Base-by-base conservation (phyloP, 2,329 filamentous ascomycete genomes). In the Xylaria sp. region DNA sequence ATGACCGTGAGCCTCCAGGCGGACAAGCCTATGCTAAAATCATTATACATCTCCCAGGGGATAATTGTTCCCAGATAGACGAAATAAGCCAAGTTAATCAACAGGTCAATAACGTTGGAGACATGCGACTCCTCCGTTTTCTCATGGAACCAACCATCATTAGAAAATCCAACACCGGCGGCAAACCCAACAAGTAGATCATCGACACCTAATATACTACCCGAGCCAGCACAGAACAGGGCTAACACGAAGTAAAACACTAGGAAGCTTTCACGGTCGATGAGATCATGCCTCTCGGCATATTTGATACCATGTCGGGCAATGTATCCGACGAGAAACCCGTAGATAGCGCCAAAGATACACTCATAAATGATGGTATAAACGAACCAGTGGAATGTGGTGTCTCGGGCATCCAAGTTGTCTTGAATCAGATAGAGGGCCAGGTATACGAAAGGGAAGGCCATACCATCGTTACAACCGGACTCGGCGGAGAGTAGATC, bases 401-500 rank as follows among this genome's bases (percentile, higher is more conserved):
- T 92, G 61, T 92, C 80, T 53, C 81, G 80, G 5, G 91, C 88
- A 72, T 91, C 79, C 31, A 88, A 89, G 69, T 90, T 84, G 78
- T 95, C 97, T 71, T 91, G 89, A 71, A 98, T 92, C 53, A 98
- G 87, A 79, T 97, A 98, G 33, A 97, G 83, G 0, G 92, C 90
- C 33, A 99, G 85, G 78, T 99, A 99, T 74, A 99, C 88, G 79
- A 99, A 99, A 0, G 96, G 96, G 77, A 99, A 99, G 1, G 96
- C 96, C 96, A 99, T 99, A 81, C 96, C 96, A 79, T 99, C 96
- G 85, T 99, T 99, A 82, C 96, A 99, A 33, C 96, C 96, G 7
- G 96, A 99, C 81, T 99, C 96, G 63, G 94, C 94, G 4, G 96
- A 99, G 13, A 99, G 84, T 58, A 99, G 78, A 81, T 99, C 96